Percentiles rank a stretch among this genome's conserved stretches.
These are phyloP conservation scores for Chlamydomonas schloesseri DNA, from an alignment of 139 green algal species.

Conservation along the genomic window DNA sequence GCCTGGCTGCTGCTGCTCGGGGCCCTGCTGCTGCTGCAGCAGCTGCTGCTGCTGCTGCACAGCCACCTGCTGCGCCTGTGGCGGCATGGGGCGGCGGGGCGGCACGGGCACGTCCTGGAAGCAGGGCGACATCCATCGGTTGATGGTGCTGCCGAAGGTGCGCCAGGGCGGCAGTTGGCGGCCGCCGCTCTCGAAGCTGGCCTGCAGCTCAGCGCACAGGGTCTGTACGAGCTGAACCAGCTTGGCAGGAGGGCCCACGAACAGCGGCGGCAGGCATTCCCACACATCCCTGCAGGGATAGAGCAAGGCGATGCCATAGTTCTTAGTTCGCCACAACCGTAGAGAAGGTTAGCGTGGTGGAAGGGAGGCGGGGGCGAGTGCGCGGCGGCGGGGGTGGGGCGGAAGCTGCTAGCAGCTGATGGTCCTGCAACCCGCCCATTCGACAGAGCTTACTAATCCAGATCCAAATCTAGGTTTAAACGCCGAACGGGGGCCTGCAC, in stretches of 20 bases:
- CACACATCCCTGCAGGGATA: slow-evolving; percentile 50
- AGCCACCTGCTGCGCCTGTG: neutral
- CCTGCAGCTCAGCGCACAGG: slow-evolving; percentile 54
- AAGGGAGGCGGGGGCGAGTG: neutral
- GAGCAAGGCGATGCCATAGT: too few relatives aligned
- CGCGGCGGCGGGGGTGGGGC: neutral
- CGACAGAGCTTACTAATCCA: too few relatives aligned
- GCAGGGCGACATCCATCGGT: slow-evolving; percentile 55
- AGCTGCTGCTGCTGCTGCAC: neutral
- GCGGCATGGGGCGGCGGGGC: neutral
- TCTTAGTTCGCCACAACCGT: too few relatives aligned
- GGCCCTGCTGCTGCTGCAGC: neutral
- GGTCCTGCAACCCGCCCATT: too few relatives aligned
- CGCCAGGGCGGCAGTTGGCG: slow-evolving; percentile 59
- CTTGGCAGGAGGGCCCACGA: slow-evolving; percentile 56
- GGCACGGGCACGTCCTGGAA: slow-evolving; percentile 56
- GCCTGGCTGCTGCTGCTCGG: too few relatives aligned
- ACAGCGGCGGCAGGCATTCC: slow-evolving; percentile 56
- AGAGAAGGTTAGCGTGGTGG: too few relatives aligned
- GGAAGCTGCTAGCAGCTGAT: too few relatives aligned
- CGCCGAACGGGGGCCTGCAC: too few relatives aligned
- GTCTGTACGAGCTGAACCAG: slow-evolving; percentile 61
- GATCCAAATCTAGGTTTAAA: neutral
- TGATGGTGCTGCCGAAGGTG: slow-evolving; percentile 46
- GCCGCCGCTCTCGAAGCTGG: slow-evolving; percentile 34